phyloP scores from a whole-genome alignment of 164 flowering plant genomes.

The Macadamia integrifolia region DNA sequence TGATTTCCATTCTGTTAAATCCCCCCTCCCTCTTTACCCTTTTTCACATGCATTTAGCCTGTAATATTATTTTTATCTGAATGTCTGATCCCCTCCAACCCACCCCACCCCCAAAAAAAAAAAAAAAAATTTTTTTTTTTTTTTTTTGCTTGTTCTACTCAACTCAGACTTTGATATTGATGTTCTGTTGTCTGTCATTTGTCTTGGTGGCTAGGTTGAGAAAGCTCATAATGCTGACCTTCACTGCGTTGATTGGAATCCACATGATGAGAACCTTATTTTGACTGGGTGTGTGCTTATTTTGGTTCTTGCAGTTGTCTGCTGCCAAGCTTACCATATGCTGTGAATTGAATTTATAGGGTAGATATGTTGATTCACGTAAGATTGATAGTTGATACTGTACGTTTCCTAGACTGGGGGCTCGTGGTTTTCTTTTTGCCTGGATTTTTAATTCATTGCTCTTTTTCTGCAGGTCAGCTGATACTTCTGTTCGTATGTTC shows the following conservation, averaged over 20 bases:
- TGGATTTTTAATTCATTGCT: neutral
- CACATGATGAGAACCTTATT: conserved; percentile 76
- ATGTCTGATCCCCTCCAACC: too few species aligned
- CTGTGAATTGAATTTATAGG: neutral
- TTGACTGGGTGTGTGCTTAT: conserved; percentile 66
- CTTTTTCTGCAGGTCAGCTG: conserved; percentile 75
- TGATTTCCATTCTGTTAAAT: too few species aligned
- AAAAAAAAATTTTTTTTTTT: too few species aligned
- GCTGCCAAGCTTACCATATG: neutral
- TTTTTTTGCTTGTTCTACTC: too few species aligned
- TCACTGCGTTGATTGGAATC: conserved; percentile 99
- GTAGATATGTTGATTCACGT: too few species aligned
- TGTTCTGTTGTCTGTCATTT: conserved; percentile 6
- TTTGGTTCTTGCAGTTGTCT: neutral
- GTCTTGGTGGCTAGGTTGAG: conserved; percentile 58
- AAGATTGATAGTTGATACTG: neutral
- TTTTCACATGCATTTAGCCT: too few species aligned
- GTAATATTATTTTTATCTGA: too few species aligned
- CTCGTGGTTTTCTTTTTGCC: neutral
- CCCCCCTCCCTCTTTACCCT: too few species aligned
- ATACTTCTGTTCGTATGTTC: conserved; percentile 83
- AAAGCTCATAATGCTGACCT: conserved; percentile 94
- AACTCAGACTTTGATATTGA: conserved; percentile 4
- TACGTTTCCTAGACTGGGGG: neutral
- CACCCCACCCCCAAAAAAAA: too few species aligned